Conservation (phyloP, 1,139 yeast genomes). For the Geotrichum siamense region DNA sequence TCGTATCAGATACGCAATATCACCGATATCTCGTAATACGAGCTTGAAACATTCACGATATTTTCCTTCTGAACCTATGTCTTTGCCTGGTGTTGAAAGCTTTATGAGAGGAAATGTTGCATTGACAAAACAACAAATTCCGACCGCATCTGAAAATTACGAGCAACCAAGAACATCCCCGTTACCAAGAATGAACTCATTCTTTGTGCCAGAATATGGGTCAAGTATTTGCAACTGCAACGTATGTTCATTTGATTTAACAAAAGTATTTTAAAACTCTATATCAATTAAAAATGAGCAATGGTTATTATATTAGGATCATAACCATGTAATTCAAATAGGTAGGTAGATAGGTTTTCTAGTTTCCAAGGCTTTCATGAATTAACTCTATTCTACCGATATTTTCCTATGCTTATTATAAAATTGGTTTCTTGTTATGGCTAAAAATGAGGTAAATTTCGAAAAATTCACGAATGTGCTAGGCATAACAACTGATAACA, state of each 20-base stretch:
- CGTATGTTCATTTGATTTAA: slow-evolving; percentile 4
- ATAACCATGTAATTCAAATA: no score
- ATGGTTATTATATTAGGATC: no score
- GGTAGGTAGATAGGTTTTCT: no score
- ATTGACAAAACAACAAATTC: neutral
- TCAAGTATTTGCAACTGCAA: slow-evolving; percentile 2
- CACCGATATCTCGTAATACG: neutral
- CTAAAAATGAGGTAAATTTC: no score
- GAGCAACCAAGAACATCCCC: neutral
- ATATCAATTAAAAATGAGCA: neutral
- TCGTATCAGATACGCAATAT: neutral
- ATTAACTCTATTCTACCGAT: no score
- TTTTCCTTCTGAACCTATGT: neutral
- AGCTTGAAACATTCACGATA: neutral
- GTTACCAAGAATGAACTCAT: slow-evolving; percentile 4
- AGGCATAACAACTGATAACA: no score
- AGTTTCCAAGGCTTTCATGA: no score
- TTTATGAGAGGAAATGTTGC: neutral
- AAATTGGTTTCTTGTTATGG: no score
- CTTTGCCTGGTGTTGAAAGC: slow-evolving; percentile 2
- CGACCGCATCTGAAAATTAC: neutral
- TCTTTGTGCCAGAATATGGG: slow-evolving; percentile 3
- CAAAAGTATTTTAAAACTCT: neutral
- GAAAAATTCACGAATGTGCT: no score
- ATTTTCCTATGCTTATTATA: no score